A percentile compares a stretch with the other conserved stretches of the same genome.
Conservation (phyloP, 805 yeast genomes). For the Ogataea saltuana region DNA sequence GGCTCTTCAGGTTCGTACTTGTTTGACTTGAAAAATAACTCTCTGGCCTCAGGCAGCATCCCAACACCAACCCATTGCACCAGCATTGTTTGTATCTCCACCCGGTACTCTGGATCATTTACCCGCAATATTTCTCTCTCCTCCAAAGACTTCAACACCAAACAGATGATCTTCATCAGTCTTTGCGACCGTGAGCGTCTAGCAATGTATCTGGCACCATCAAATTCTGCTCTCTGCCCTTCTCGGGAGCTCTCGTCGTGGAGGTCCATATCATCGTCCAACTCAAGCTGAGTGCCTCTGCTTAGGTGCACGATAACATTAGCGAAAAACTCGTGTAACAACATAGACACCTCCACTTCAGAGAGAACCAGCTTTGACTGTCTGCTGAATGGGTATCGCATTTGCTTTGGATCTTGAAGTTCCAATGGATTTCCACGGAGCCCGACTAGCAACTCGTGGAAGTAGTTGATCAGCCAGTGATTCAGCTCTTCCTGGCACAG, state of each 20-base stretch:
- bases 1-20: slow-evolving; percentile 1
- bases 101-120: slow-evolving; percentile 51
- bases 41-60: slow-evolving; percentile 58
- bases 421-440: slow-evolving; percentile 46
- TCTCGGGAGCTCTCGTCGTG: slow-evolving; percentile 13
- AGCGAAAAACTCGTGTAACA: slow-evolving; percentile 69
- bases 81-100: slow-evolving; percentile 60
- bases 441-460: slow-evolving; percentile 59
- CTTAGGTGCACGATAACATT: slow-evolving; percentile 49
- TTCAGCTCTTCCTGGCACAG: slow-evolving; percentile 62
- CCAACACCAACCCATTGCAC: slow-evolving; percentile 63
- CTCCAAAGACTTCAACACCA: slow-evolving; percentile 59
- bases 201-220: slow-evolving; percentile 33
- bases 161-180: slow-evolving; percentile 56
- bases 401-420: slow-evolving; percentile 13
- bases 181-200: slow-evolving; percentile 36
- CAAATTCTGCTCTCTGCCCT: slow-evolving; percentile 18
- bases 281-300: slow-evolving; percentile 32
- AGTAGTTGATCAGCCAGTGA: slow-evolving; percentile 57
- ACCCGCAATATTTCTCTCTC: slow-evolving; percentile 43
- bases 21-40: slow-evolving; percentile 40
- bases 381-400: slow-evolving; percentile 49
- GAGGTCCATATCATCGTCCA: slow-evolving; percentile 21
- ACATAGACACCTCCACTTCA: slow-evolving; percentile 62
- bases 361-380: slow-evolving; percentile 55